Evolutionary conservation across 345 rosid species (phyloP), one percentile per base, ranked within the genome.

Genomic region (Dipteronia dyeriana): DNA sequence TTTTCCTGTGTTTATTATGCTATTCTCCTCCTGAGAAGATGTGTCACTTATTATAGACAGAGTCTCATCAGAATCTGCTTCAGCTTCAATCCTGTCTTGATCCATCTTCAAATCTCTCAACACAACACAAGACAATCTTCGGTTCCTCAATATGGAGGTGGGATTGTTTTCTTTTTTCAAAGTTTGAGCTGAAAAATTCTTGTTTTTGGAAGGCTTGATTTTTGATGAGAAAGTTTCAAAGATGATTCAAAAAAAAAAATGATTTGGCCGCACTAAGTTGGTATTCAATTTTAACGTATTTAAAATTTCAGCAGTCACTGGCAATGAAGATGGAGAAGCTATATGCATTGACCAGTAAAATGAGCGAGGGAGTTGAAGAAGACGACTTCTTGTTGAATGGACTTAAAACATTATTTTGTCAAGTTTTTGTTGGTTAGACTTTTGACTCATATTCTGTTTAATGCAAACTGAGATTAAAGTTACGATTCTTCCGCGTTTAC

Each of bases 1-100:
- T 78, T 34, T 74, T 43, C 39, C 63, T 56, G 61, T 75, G 47
- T 16, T 64, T 57, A 9, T 41, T 7, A 12, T 31, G 19, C 29
- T 12, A 29, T 56, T 74, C 60, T 49, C 25, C 39, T 75, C 47
- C 61, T 45, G 19, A 74, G 69, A 62, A 74, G 47, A 29, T 23
- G 45, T n/a, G 20, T 45, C 63, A 51, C 51, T 75, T 22, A 65
- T 66, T 22, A 65, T 66, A 65, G 78, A 66, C 22, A 13, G 0
- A 62, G n/a, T 53, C 4, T 75, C 51, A 20, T 51, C 31, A 34
- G 62, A 51, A n/a, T 54, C 78, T 34, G 79, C 26, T 56, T 56
- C 56, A 7, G 43, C 25, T 26, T n/a, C 62, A 51, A 62, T 56
- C 23, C 53, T 77, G 71, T 14, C 53, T 6, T 61, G 41, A 63